These are phyloP conservation scores for Takashimella tepidaria DNA, from an alignment of 1,284 basidiomycete species.

Conservation along the genomic window DNA sequence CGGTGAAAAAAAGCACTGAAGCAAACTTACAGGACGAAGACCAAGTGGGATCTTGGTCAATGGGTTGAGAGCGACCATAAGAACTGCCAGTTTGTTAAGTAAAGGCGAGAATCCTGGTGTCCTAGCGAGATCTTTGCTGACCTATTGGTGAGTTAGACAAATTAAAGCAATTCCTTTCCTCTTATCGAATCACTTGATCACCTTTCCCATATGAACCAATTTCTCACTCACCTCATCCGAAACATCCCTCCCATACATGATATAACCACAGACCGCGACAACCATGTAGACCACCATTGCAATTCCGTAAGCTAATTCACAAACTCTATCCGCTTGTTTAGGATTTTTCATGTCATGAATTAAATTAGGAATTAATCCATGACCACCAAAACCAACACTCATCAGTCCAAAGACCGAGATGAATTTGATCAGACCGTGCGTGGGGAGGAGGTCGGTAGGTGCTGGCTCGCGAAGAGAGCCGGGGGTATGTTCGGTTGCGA, in stretches of 20 bases:
- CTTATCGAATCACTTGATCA: too few relatives aligned
- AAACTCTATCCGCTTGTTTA: slow-evolving; percentile 55
- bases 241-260: slow-evolving; percentile 85
- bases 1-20: not conserved
- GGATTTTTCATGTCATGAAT: slow-evolving; percentile 87
- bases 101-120: slow-evolving; percentile 68
- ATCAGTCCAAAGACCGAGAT: slow-evolving; percentile 79
- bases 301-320: slow-evolving; percentile 53
- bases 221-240: slow-evolving; percentile 67
- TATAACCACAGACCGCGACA: slow-evolving; percentile 77
- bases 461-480: slow-evolving; percentile 77
- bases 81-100: slow-evolving; percentile 71
- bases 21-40: slow-evolving; percentile 63
- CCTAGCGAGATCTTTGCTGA: slow-evolving; percentile 74
- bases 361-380: slow-evolving; percentile 50
- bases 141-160: slow-evolving; percentile 54
- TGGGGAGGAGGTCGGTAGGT: slow-evolving; percentile 61
- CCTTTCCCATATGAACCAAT: too few relatives aligned
- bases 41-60: slow-evolving; percentile 79
- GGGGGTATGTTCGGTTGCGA: slow-evolving; percentile 55
- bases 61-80: slow-evolving; percentile 60
- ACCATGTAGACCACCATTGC: slow-evolving; percentile 73
- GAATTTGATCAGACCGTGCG: slow-evolving; percentile 56
- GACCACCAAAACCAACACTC: slow-evolving; percentile 65
- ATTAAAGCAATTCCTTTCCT: too few relatives aligned